These are phyloP conservation scores for Fusarium sp. DNA, from an alignment of 2,329 filamentous ascomycete species.

Conservation along the genomic window DNA sequence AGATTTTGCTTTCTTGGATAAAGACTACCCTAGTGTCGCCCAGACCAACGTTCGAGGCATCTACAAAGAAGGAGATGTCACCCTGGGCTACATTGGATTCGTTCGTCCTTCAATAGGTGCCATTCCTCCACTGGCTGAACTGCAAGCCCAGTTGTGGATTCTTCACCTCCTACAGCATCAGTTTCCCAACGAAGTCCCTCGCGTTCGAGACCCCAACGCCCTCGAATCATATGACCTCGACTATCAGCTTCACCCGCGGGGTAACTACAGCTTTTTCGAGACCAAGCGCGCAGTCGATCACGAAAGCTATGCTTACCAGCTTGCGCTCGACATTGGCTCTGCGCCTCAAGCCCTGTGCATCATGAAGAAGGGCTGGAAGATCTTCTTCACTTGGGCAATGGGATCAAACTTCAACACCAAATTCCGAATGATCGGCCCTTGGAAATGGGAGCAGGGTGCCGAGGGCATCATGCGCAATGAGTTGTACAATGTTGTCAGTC, in stretches of 20 bases:
- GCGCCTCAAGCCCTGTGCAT: slow-evolving; percentile 57
- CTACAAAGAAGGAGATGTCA: slow-evolving; percentile 58
- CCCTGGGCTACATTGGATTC: slow-evolving; percentile 62
- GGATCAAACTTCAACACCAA: slow-evolving; percentile 64
- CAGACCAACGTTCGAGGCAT: slow-evolving; percentile 67
- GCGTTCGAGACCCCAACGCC: slow-evolving; percentile 35
- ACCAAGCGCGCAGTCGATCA: slow-evolving; percentile 61
- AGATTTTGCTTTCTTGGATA: slow-evolving; percentile 57
- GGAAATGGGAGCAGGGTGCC: slow-evolving; percentile 56
- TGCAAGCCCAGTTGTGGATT: slow-evolving; percentile 64
- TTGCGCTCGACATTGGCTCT: slow-evolving; percentile 61
- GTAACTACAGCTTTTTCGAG: slow-evolving; percentile 52
- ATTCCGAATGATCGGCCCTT: slow-evolving; percentile 61
- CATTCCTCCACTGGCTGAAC: slow-evolving; percentile 63
- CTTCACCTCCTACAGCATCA: slow-evolving; percentile 54
- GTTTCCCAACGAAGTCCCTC: slow-evolving; percentile 43
- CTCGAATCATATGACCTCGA: slow-evolving; percentile 56
- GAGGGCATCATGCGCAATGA: slow-evolving; percentile 57
- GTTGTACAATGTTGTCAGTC: slow-evolving; percentile 56
- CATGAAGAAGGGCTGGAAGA: slow-evolving; percentile 53
- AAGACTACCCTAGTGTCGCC: slow-evolving; percentile 58
- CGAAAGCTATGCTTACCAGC: slow-evolving; percentile 64
- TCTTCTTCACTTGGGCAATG: slow-evolving; percentile 62
- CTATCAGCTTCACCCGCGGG: slow-evolving; percentile 56
- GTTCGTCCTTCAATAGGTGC: slow-evolving; percentile 61